Conservation (phyloP, 2,329 filamentous ascomycete species). For the Beauveria pseudobassiana region DNA sequence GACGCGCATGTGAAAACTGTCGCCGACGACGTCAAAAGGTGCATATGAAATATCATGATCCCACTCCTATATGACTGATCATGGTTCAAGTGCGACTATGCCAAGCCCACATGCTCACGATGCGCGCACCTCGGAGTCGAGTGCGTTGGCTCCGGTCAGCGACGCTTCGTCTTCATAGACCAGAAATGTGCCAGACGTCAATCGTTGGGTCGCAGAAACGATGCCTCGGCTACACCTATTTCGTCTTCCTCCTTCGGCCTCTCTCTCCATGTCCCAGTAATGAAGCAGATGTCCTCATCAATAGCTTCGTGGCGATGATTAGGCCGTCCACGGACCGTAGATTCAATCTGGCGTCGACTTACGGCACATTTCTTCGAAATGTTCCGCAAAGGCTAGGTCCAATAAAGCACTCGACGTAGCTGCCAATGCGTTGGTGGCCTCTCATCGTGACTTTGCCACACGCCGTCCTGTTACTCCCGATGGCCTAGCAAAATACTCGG, state of each 20-base stretch:
- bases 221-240: neutral
- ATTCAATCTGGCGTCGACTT: constrained; percentile 6
- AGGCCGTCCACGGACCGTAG: neutral
- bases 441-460: constrained; percentile 1
- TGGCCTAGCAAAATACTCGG: neutral
- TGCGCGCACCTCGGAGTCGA: constrained; percentile 1
- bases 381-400: neutral
- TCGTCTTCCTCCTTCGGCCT: neutral
- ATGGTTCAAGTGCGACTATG: constrained; percentile 2
- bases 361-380: neutral
- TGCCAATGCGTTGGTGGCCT: neutral
- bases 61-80: neutral
- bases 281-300: neutral
- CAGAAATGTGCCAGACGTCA: constrained; percentile 3
- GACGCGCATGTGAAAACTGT: constrained; percentile 7
- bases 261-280: neutral
- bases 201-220: neutral
- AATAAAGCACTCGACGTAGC: constrained; percentile 4
- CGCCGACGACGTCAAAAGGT: constrained; percentile 9
- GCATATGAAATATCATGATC: neutral
- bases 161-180: constrained; percentile 9
- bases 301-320: constrained; percentile 1
- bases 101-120: constrained; percentile 5
- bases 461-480: neutral
- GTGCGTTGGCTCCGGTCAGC: constrained; percentile 5